Evolutionary conservation across 2,329 filamentous ascomycete genomes (phyloP).

Genomic region (Fusarium euwallaceae): DNA sequence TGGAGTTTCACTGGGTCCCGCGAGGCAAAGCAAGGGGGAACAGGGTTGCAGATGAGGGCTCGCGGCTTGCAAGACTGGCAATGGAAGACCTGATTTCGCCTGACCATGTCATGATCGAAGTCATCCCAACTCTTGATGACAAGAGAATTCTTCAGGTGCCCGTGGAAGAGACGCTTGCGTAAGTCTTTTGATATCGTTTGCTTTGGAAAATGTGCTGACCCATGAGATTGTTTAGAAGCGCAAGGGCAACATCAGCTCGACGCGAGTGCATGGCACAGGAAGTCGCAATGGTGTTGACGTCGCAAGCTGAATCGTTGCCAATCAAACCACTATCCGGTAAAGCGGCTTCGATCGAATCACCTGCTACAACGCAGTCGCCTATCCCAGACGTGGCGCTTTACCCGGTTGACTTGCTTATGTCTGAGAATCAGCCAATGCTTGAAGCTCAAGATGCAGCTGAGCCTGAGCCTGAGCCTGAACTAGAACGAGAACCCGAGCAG

Average conservation of each 20-base stretch:
- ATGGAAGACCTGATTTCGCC: background rate
- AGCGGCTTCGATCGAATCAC: background rate
- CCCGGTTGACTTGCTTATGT: background rate
- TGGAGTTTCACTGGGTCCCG: constrained; percentile 39
- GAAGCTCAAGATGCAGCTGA: background rate
- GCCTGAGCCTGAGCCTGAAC: background rate
- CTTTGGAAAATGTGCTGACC: background rate
- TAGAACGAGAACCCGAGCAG: background rate
- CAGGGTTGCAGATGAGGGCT: constrained; percentile 21
- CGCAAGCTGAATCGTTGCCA: background rate
- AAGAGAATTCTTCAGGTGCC: background rate
- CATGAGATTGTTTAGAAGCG: background rate
- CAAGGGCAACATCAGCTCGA: background rate
- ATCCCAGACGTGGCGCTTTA: background rate
- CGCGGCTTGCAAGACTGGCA: background rate
- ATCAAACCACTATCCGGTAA: background rate
- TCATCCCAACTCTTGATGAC: background rate
- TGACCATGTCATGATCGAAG: constrained; percentile 9
- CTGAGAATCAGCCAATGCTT: background rate
- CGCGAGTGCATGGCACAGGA: background rate
- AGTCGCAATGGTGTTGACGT: background rate
- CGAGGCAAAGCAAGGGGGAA: constrained; percentile 18
- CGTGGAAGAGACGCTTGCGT: background rate
- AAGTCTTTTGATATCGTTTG: background rate
- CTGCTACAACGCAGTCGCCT: background rate